These are phyloP conservation scores for Verticillium tricorpus DNA, from an alignment of 2,329 filamentous ascomycete species.

Conservation along the genomic window DNA sequence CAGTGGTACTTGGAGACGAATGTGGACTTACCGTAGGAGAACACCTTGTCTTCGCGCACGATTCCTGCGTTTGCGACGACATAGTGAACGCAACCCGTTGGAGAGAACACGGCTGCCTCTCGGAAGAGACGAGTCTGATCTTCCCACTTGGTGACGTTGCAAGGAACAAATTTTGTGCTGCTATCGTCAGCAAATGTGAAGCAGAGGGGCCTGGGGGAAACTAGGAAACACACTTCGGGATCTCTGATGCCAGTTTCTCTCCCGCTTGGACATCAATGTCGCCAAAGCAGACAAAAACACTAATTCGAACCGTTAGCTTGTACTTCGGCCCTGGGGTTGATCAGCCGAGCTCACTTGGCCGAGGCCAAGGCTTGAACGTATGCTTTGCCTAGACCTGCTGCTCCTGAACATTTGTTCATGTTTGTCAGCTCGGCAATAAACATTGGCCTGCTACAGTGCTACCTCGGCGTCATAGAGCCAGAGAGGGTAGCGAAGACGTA, in stretches of 20 bases:
- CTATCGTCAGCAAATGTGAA: neutral
- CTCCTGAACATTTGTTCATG: neutral
- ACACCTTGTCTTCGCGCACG: constrained; percentile 23
- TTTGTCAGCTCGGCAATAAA: no score
- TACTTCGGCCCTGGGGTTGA: neutral
- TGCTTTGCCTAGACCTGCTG: neutral
- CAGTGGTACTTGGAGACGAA: no score
- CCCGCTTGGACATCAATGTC: neutral
- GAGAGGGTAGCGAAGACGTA: neutral
- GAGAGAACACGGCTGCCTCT: constrained; percentile 28
- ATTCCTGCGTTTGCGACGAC: constrained; percentile 46
- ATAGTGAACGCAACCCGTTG: constrained; percentile 33
- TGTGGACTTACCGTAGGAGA: constrained; percentile 9
- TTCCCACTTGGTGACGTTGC: constrained; percentile 38
- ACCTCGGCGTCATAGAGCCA: neutral
- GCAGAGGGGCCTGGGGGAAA: neutral
- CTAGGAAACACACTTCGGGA: neutral
- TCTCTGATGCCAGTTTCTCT: neutral
- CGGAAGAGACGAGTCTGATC: constrained; percentile 36
- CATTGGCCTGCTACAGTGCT: no score
- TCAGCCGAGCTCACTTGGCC: neutral
- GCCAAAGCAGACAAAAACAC: neutral
- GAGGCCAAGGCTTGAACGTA: neutral
- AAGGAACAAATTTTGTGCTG: constrained; percentile 28
- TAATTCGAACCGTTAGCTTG: neutral